Conservation (phyloP, 768 basidiomycete species). For the Boletus rubescentipes region DNA sequence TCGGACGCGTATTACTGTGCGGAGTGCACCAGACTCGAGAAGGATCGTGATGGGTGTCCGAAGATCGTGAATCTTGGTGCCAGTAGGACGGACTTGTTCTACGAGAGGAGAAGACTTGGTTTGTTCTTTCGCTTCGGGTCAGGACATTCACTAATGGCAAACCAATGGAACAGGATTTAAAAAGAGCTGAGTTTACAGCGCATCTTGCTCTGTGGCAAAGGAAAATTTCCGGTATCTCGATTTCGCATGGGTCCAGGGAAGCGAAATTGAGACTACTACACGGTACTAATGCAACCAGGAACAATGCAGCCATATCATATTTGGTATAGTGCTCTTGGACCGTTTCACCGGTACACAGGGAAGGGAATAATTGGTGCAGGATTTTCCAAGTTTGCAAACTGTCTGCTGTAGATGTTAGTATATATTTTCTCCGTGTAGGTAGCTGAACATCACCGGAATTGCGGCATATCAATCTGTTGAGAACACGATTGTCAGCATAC, state of each 20-base stretch:
- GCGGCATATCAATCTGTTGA: slow-evolving; percentile 69
- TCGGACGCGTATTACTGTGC: slow-evolving; percentile 99
- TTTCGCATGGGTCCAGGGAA: background rate
- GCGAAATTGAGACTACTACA: background rate
- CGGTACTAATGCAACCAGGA: slow-evolving; percentile 2
- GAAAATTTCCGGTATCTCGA: background rate
- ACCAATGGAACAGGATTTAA: slow-evolving; percentile 26
- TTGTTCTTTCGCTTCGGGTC: slow-evolving; percentile 18
- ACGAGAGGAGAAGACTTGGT: slow-evolving; percentile 86
- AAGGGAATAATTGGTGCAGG: slow-evolving; percentile 63
- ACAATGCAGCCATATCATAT: background rate
- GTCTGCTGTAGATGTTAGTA: slow-evolving; percentile 34
- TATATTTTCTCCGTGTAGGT: background rate
- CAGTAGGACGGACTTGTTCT: slow-evolving; percentile 89
- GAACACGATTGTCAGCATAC: slow-evolving; percentile 7
- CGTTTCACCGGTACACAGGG: slow-evolving; percentile 52
- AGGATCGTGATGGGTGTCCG: slow-evolving; percentile 96
- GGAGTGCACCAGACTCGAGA: slow-evolving; percentile 94
- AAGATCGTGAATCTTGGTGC: slow-evolving; percentile 98
- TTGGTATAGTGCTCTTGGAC: slow-evolving; percentile 1
- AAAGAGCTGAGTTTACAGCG: slow-evolving; percentile 27
- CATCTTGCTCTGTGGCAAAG: background rate
- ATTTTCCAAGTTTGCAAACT: slow-evolving; percentile 57
- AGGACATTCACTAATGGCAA: background rate
- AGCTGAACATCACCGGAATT: slow-evolving; percentile 53